Evolutionary conservation across 129 eudicot genomes (phyloP), one percentile per base, ranked within the genome.

Genomic region (Flaveria trinervia): DNA sequence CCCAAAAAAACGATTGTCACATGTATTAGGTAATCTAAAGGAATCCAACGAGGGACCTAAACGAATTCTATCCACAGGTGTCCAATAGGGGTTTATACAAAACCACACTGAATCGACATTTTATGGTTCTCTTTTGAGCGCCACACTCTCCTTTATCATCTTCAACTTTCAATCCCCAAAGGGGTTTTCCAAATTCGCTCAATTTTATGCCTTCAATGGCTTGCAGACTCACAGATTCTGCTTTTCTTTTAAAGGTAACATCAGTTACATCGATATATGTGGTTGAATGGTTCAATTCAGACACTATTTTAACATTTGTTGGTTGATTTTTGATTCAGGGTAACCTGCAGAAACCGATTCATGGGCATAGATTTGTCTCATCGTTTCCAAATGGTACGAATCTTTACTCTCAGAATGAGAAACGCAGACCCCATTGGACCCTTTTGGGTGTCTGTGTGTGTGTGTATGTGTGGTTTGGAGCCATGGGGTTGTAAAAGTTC

Each of bases 211-310:
- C 73, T 56, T 77, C 74, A 77, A 83, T 83, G 90, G 87, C 87
- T 70, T 86, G 83, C 82, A 73, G 65, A 60, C 72, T 91, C 68
- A 61, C 88, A 41, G 77, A 86, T 69, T 84, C 85, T 20, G 67
- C 30, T 79, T 73, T 83, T 77, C 79, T 79, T 74, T 61, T 88
- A 69, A 83, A 64, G 91, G 93, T 88, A 80, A 39, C 44, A 39
- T 4, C 5, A 8, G 7, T 17, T n/a, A 12, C 20, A 0, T 64
- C 57, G 45, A 15, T 66, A 2, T 71, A 4, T 2, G 39, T 30
- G 14, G 55, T 20, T 74, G 14, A 48, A 70, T n/a, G 49, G 15
- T 65, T 17, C 70, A 18, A 17, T 66, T 43, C 36, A 60, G 60
- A 7, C 16, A 22, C 62, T 12, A 26, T 49, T 49, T 49, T 45